These are phyloP conservation scores for Dendrobium huoshanense DNA, from an alignment of 106 monocot genomes.

Conservation along the genomic window DNA sequence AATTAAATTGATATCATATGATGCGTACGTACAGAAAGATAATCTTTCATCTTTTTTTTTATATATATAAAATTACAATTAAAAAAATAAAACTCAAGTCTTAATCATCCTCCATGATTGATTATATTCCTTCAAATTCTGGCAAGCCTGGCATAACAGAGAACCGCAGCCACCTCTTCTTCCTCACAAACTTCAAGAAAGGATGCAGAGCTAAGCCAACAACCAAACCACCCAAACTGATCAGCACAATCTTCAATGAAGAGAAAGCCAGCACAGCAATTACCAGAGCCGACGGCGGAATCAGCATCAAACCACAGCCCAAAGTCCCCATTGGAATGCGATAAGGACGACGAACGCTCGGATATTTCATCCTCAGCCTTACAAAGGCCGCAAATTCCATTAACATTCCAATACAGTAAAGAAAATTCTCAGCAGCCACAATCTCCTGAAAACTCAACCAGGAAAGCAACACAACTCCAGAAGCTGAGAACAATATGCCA, in stretches of 20 bases:
- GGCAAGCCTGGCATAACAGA: constrained; percentile 24
- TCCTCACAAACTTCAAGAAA: constrained; percentile 26
- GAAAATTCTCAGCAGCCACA: constrained; percentile 40
- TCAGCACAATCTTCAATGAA: constrained; percentile 21
- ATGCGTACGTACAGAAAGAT: no score
- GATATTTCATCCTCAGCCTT: constrained; percentile 24
- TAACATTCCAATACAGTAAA: constrained; percentile 39
- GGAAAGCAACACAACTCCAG: constrained; percentile 35
- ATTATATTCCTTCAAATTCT: constrained; percentile 10
- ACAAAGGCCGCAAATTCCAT: constrained; percentile 40
- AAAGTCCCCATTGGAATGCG: constrained; percentile 21
- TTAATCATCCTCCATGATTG: no score
- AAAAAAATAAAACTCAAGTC: no score
- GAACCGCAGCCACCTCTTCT: constrained; percentile 35
- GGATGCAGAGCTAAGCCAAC: constrained; percentile 35
- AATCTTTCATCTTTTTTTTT: no score
- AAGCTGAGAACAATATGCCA: constrained; percentile 41
- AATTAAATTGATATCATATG: no score
- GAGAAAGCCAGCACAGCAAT: constrained; percentile 25
- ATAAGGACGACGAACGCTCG: constrained; percentile 23
- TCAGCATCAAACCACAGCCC: constrained; percentile 24
- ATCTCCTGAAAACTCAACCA: constrained; percentile 53
- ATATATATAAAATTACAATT: no score
- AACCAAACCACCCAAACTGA: constrained; percentile 22
- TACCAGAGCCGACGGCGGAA: constrained; percentile 28